Evolutionary conservation across 805 yeast species (phyloP), one percentile per base, ranked within the genome.

Genomic region (Saccharomycopsis selenospora): DNA sequence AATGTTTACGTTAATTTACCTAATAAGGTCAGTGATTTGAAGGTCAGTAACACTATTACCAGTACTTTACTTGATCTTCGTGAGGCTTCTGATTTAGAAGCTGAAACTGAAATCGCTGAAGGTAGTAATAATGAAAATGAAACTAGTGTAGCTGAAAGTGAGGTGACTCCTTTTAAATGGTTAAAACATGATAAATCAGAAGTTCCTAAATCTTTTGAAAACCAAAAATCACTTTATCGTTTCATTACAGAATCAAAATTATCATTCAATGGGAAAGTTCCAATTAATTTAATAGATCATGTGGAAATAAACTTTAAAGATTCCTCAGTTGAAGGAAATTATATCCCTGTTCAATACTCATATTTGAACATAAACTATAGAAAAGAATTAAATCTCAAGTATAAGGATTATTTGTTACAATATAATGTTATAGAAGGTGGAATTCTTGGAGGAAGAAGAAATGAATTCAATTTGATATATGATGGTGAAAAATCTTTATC

Each of bases 351-450:
- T 3, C 51, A 61, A n/a, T 77, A 76, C 58, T 57, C 63, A 42
- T 73, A 70, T 53, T 61, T 71, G 44, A 60, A 66, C 43, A 56
- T 68, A 42, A 53, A 63, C 24, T 65, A 66, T 56, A 59, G 76
- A 36, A 66, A 72, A 4, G 73, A 71, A 49, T 57, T 72, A 40
- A 71, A 70, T 47, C 65, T 73, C 43, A 50, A 59, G 17, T 66
- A 56, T 44, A 59, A 60, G 13, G 65, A 62, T 40, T 40, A 42
- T 17, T 46, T 62, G 38, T 62, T 73, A 14, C 77, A 73, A 56
- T 63, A 70, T 40, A 65, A 69, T 49, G 56, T 66, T 14, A 65
- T 72, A 10, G 80, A 77, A 50, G 80, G 80, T 2, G 82, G 81
- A 2, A 58, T 65, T 20, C 62, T 73, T 42, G 80, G 79, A 2